These are phyloP conservation scores for Eucalyptus pumila DNA, from an alignment of 345 rosid genomes.

Conservation along the genomic window DNA sequence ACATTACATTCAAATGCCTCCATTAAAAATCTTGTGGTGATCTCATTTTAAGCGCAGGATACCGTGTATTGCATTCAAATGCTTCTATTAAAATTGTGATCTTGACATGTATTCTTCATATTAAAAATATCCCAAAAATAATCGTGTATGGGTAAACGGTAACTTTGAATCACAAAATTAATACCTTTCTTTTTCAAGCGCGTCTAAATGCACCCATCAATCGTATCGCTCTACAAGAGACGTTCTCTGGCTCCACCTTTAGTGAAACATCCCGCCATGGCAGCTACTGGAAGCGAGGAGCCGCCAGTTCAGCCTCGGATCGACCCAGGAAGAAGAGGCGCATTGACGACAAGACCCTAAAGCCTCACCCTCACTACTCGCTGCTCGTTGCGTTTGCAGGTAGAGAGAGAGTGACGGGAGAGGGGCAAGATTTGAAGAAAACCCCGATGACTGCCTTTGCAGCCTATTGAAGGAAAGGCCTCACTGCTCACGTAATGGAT, in stretches of 20 bases:
- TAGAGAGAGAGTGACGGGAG: not conserved
- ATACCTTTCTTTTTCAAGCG: not conserved
- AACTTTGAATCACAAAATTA: too few species aligned
- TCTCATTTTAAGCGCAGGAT: too few species aligned
- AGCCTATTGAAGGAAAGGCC: not conserved
- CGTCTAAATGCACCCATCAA: not conserved
- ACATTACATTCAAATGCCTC: too few species aligned
- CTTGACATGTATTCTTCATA: too few species aligned
- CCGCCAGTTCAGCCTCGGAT: not conserved
- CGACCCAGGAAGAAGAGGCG: not conserved
- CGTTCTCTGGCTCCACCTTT: constrained; percentile 12
- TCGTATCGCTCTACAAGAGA: constrained; percentile 50
- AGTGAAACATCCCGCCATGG: constrained; percentile 25
- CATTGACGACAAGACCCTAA: not conserved
- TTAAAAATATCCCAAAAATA: too few species aligned
- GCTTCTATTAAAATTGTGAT: too few species aligned
- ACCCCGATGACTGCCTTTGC: not conserved
- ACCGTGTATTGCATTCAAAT: too few species aligned
- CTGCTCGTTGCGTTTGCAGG: not conserved
- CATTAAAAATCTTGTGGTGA: too few species aligned
- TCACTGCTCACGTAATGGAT: too few species aligned
- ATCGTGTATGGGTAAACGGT: too few species aligned
- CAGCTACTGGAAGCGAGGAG: not conserved
- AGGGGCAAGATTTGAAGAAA: not conserved
- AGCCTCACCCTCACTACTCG: not conserved